phyloP scores from a whole-genome alignment of 129 eudicot genomes.

The Saposhnikovia divaricata region DNA sequence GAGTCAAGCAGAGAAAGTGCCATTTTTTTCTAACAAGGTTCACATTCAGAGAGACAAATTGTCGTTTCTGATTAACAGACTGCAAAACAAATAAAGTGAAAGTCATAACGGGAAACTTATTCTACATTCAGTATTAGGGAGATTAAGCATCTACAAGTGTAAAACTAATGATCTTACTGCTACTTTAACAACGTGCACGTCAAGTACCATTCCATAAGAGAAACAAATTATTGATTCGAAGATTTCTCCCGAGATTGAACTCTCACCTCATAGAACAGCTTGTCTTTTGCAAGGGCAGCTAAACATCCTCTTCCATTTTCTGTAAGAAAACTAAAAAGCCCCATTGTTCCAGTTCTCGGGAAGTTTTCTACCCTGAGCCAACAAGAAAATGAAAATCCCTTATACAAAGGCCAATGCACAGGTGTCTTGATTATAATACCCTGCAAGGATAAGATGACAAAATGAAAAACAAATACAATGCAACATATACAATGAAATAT shows the following conservation, averaged over 20 bases:
- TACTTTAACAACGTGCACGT: background rate
- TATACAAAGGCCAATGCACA: constrained; percentile 78
- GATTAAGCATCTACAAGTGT: background rate
- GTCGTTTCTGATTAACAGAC: constrained; percentile 88
- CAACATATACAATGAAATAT: background rate
- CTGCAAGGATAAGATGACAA: constrained; percentile 38
- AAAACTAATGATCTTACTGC: background rate
- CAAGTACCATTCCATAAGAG: background rate
- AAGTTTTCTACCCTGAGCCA: constrained; percentile 94
- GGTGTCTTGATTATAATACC: constrained; percentile 75
- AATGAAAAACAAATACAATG: background rate
- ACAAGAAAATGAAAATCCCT: constrained; percentile 93
- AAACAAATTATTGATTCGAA: background rate
- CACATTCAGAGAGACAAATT: constrained; percentile 50
- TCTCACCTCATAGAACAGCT: constrained; percentile 72
- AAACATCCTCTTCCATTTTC: constrained; percentile 78
- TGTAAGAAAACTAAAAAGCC: constrained; percentile 83
- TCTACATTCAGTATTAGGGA: background rate
- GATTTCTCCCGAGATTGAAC: background rate
- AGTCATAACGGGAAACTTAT: constrained; percentile 7
- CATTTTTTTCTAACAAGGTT: constrained; percentile 68
- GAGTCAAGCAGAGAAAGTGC: constrained; percentile 86
- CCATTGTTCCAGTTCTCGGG: constrained; percentile 81
- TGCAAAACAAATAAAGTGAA: constrained; percentile 34
- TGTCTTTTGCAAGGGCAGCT: constrained; percentile 69